Base-by-base conservation (phyloP, 805 yeast species). In the Schizosaccharomyces octosporus region DNA sequence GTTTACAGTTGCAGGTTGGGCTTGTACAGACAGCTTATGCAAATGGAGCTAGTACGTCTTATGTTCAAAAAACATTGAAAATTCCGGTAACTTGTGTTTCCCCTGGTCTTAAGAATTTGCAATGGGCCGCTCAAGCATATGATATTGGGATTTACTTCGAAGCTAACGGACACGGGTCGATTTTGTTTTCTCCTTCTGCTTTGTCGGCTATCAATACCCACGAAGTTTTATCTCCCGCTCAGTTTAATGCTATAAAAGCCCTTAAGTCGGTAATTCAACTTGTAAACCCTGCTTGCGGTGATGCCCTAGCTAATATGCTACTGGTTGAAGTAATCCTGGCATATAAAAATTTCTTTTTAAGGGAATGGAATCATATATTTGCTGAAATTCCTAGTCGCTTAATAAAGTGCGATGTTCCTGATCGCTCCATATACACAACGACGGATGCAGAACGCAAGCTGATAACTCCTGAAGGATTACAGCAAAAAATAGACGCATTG, bases 161-260 rank as follows among this genome's bases (percentile, higher is more conserved):
- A 74, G 98, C 98, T 61, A 93, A 93, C 70, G 98, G 98, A n/a
- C 98, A 93, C 69, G 98, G 98, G 15, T 93, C 98, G 0, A 95
- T 90, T 5, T 75, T 87, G 24, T 93, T 93, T 69, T 81, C 86
- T 4, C 76, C 80, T 0, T 70, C 73, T 15, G 79, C 75, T 60
- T 63, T 80, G 62, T 71, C 71, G 29, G 67, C 69, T 41, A 69
- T 74, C n/a, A 66, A 71, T 59, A 66, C 70, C 13, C 62, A 73
- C 19, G 65, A 70, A 42, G 72, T 80, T 1, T 62, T 69, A 0
- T 68, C 75, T 7, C 76, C 76, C 4, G 74, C 73, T 21, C 81
- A 81, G 65, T 69, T 69, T 55, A 68, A 74, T 24, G 79, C 85
- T 0, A 72, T 83, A 41, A 69, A 74, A 62, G 75, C 84, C 1